A percentile compares a stretch with the other conserved stretches of the same genome.
Evolutionary conservation across 2,329 filamentous ascomycete genomes (phyloP).

Genomic region (Colletotrichum acutatum): DNA sequence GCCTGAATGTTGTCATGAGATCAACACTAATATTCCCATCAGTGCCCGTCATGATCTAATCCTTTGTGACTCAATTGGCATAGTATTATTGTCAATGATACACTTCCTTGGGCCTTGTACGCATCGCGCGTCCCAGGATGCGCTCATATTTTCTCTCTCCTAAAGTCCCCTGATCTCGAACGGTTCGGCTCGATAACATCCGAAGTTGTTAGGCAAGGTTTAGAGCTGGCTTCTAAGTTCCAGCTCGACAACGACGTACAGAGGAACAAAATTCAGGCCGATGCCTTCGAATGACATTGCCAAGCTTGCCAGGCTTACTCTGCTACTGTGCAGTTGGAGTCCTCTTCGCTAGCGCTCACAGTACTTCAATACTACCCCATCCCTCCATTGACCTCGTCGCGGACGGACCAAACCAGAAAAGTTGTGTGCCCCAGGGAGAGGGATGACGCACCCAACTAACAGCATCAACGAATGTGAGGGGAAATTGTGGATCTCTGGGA

Average conservation of each 20-base stretch:
- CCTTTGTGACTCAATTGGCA: neutral
- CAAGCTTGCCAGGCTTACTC: too few relatives aligned
- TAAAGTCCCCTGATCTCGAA: neutral
- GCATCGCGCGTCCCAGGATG: neutral
- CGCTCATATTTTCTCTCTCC: neutral
- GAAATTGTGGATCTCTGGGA: conserved; percentile 20
- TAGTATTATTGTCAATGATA: neutral
- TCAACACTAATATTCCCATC: neutral
- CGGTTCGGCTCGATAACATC: neutral
- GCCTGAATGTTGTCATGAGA: neutral
- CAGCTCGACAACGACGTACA: too few relatives aligned
- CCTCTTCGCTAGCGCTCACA: neutral
- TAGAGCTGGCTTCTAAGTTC: neutral
- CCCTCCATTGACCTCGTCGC: neutral
- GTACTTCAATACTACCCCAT: neutral
- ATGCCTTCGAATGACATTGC: neutral
- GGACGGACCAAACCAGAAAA: neutral
- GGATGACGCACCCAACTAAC: neutral
- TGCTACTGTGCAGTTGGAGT: neutral
- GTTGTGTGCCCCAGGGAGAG: neutral
- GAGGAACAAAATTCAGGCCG: too few relatives aligned
- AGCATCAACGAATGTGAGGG: conserved; percentile 7
- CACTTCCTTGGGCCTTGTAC: neutral
- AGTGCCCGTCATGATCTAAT: neutral
- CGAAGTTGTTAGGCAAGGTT: neutral